These are phyloP conservation scores for Pterocarpus macrocarpus DNA, from an alignment of 306 rosid species.

Conservation along the genomic window DNA sequence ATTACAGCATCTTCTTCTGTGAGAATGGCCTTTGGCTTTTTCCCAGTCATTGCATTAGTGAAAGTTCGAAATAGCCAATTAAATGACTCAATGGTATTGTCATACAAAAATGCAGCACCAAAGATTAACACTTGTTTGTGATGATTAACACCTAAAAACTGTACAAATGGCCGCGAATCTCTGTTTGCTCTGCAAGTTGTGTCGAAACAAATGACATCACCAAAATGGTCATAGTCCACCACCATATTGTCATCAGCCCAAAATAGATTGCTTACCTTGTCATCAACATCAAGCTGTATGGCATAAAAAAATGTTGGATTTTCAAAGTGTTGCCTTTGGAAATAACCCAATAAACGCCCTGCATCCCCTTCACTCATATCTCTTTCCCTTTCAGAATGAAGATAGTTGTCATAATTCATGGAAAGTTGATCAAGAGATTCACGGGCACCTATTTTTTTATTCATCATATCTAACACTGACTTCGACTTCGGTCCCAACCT, in stretches of 20 bases:
- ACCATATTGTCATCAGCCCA: constrained; percentile 78
- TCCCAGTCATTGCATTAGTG: constrained; percentile 61
- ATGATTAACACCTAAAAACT: constrained; percentile 70
- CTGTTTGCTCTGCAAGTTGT: constrained; percentile 57
- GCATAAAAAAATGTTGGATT: constrained; percentile 63
- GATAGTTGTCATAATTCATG: constrained; percentile 53
- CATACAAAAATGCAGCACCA: constrained; percentile 67
- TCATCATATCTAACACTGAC: constrained; percentile 49
- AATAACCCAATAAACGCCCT: constrained; percentile 65
- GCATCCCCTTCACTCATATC: constrained; percentile 74
- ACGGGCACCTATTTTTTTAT: constrained; percentile 41
- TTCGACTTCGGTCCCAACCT: constrained; percentile 51
- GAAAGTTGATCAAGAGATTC: constrained; percentile 58
- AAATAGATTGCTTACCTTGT: constrained; percentile 68
- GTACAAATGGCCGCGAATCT: constrained; percentile 64
- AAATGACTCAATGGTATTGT: constrained; percentile 63
- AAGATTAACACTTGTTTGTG: constrained; percentile 65
- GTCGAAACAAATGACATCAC: constrained; percentile 72
- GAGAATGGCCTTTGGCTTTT: constrained; percentile 68
- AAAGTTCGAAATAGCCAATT: constrained; percentile 67
- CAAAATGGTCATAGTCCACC: constrained; percentile 65
- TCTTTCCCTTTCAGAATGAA: constrained; percentile 61
- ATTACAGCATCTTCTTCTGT: constrained; percentile 50
- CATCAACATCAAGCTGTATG: constrained; percentile 45
- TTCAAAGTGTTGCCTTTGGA: constrained; percentile 76